phyloP scores from a whole-genome alignment of 108 stramenopile species.

The Conticribra guillardii region DNA sequence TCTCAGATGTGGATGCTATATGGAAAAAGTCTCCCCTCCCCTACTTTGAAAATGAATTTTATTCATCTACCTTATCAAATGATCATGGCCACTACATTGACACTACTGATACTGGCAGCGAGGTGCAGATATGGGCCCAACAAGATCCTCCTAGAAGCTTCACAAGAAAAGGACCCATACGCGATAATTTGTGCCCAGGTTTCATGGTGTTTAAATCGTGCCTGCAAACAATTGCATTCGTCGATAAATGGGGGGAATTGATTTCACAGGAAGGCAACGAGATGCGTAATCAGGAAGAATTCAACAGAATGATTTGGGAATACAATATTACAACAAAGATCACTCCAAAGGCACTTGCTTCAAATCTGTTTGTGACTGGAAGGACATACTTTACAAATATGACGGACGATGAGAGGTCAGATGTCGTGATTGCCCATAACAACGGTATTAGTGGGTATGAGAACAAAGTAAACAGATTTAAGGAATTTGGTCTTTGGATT shows the following conservation, averaged over 20 bases:
- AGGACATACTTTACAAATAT: background rate
- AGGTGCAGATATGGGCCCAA: background rate
- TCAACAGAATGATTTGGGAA: background rate
- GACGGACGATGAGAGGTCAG: background rate
- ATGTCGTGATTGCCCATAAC: background rate
- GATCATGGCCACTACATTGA: background rate
- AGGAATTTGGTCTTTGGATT: background rate
- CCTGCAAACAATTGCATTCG: background rate
- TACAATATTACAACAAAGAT: background rate
- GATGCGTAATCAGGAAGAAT: background rate
- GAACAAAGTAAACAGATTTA: background rate
- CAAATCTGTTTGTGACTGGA: background rate
- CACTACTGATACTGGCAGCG: background rate
- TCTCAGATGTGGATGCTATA: background rate
- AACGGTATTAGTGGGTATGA: background rate
- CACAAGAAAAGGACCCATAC: too few relatives aligned
- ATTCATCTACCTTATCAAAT: background rate
- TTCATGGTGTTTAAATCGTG: background rate
- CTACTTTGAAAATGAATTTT: background rate
- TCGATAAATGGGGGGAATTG: background rate
- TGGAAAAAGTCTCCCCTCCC: background rate
- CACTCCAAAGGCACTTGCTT: background rate
- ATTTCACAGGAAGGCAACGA: background rate
- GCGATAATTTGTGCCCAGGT: background rate
- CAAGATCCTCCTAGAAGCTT: background rate